Evolutionary conservation across 139 green algal species (phyloP).

Genomic region (Chlamydomonas sphaeroides): DNA sequence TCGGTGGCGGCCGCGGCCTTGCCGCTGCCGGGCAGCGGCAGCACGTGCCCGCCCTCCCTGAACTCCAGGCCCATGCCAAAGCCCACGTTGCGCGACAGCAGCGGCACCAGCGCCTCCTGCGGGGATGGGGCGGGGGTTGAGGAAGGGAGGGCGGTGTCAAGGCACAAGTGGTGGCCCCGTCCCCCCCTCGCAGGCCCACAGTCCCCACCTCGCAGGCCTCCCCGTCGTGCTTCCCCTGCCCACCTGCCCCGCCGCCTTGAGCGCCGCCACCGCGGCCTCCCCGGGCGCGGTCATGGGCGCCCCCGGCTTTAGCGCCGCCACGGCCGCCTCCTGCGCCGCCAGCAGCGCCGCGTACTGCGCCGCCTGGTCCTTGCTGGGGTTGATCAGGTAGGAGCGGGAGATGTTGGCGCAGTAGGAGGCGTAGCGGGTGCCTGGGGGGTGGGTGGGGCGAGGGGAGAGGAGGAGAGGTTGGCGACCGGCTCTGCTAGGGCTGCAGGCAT

Average conservation of each 20-base stretch:
- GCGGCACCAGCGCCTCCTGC: slow-evolving; percentile 73
- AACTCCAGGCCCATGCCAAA: slow-evolving; percentile 94
- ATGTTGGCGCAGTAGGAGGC: slow-evolving; percentile 95
- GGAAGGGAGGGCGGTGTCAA: too few species aligned
- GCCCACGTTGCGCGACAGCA: slow-evolving; percentile 88
- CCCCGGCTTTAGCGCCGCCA: slow-evolving; percentile 79
- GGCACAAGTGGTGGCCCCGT: too few species aligned
- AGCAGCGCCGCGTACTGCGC: slow-evolving; percentile 80
- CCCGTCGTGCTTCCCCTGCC: slow-evolving; percentile 39
- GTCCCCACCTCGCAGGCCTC: slow-evolving; percentile 71
- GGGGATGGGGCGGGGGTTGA: neutral
- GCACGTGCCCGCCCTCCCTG: slow-evolving; percentile 49
- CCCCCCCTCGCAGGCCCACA: too few species aligned
- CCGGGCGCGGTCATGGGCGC: slow-evolving; percentile 72
- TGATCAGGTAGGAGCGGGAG: slow-evolving; percentile 89
- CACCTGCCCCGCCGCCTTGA: slow-evolving; percentile 46
- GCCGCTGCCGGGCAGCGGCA: slow-evolving; percentile 29
- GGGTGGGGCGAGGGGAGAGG: too few species aligned
- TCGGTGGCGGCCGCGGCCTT: slow-evolving; percentile 24
- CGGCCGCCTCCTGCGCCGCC: slow-evolving; percentile 79
- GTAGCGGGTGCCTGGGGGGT: slow-evolving; percentile 70
- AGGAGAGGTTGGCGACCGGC: too few species aligned
- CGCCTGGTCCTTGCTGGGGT: slow-evolving; percentile 82
- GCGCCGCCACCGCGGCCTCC: slow-evolving; percentile 70
- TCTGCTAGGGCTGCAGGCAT: too few species aligned